Base-by-base conservation (phyloP, 495 filamentous ascomycete genomes). In the Tetracladium marchalianum region DNA sequence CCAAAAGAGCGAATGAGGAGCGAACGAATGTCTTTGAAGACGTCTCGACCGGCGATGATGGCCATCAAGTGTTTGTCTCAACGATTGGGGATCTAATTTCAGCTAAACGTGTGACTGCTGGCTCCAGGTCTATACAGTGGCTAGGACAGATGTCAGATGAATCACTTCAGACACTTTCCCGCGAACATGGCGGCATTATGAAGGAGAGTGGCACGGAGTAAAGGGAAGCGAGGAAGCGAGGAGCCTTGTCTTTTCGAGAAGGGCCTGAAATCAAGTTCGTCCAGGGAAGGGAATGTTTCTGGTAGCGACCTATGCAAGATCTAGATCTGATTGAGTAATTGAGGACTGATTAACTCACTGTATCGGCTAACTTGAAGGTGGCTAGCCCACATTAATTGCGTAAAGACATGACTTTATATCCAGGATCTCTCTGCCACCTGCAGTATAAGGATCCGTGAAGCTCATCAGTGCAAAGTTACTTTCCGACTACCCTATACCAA, bases 1-100 rank as follows among this genome's bases (percentile, higher is more conserved):
- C 54, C 31, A 43, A 17, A 24, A 37, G 51, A 45, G 51, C 56
- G 43, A 51, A 55, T 31, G 27, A 49, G 17, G 35, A 56, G 13
- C 43, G 52, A 38, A 53, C 46, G 8, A 64, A 67, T 51, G 43
- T 58, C 9, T 60, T 56, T 37, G 61, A 63, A 43, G 56, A 64
- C 47, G 49, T 67, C 12, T 43, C 42, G 11, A 49, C 57, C 22
- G 54, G 48, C 4, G 58, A 67, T 42, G 52, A 67, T 50, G 34
- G 50, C 31, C 52, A 61, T 16, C 58, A 65, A 50, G 41, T 64
- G 12, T n/a, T 65, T 35, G 53, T 65, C 31, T 67, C 61, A 36
- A 65, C 62, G 12, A 38, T 64, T 35, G 61, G 62, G 36, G 62
- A 59, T 33, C 47, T 67, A 13, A 57, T 67, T 5, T 49, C 56